Conservation (phyloP, 148 eudicot genomes). For the Camellia japonica region DNA sequence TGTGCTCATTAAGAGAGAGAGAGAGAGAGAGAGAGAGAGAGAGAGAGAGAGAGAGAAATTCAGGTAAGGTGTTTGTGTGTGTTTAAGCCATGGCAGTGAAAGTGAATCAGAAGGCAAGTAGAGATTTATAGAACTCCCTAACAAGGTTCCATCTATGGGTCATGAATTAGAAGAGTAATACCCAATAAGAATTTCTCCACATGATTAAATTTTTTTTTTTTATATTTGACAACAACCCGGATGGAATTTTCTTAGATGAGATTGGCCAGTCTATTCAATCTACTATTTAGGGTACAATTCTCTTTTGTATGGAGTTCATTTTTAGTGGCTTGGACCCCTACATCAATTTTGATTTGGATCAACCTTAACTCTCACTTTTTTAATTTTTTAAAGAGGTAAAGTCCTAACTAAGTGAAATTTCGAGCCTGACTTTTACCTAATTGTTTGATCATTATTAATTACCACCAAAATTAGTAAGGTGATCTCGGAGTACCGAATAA, state of each 20-base stretch:
- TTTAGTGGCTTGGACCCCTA: no score
- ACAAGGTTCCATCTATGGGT: not conserved
- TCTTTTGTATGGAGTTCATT: not conserved
- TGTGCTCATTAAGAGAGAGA: no score
- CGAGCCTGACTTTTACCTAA: no score
- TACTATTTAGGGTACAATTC: not conserved
- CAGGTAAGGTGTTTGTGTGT: not conserved
- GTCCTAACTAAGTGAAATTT: no score
- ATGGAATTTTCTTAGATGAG: not conserved
- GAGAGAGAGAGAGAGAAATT: slow-evolving; percentile 2
- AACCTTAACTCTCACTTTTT: no score
- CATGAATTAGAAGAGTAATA: not conserved
- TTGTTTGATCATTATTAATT: no score
- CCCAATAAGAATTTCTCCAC: no score
- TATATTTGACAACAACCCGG: not conserved
- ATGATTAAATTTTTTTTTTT: not conserved
- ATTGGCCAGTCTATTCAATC: not conserved
- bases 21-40: slow-evolving; percentile 4
- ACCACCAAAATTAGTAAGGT: no score
- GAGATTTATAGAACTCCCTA: slow-evolving; percentile 11
- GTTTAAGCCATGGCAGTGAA: slow-evolving; percentile 9
- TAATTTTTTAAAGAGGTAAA: no score
- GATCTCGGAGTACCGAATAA: no score
- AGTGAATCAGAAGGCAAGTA: slow-evolving; percentile 11
- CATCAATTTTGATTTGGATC: no score